Conservation (phyloP, 345 rosid genomes). For the Zanthoxylum bungeanum region DNA sequence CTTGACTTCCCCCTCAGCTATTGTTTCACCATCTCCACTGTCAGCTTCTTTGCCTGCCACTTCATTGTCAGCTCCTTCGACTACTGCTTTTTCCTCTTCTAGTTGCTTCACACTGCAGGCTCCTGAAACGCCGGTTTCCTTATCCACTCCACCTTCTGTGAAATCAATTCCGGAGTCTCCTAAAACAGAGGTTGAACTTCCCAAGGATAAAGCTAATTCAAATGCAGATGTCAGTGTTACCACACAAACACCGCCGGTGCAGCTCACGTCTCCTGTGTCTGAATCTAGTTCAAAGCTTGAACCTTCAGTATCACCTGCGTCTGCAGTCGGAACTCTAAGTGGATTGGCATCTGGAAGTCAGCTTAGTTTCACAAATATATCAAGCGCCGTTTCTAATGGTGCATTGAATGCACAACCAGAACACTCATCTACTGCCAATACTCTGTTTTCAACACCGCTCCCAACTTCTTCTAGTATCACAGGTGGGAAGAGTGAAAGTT, state of each 20-base stretch:
- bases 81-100: conserved; percentile 29
- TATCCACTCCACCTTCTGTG: conserved; percentile 22
- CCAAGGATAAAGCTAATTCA: conserved; percentile 17
- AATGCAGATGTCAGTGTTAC: conserved; percentile 29
- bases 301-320: conserved; percentile 33
- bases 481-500: conserved; percentile 40
- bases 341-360: conserved; percentile 39
- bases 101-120: conserved; percentile 30
- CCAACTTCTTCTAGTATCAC: conserved; percentile 34
- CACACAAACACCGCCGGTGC: conserved; percentile 28
- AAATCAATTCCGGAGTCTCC: conserved; percentile 32
- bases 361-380: conserved; percentile 26
- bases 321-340: conserved; percentile 32
- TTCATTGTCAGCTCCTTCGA: conserved; percentile 22
- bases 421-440: conserved; percentile 29
- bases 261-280: conserved; percentile 23
- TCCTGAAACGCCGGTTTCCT: conserved; percentile 25
- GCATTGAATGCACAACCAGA: conserved; percentile 42
- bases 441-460: conserved; percentile 28
- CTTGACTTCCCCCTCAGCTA: conserved; percentile 21
- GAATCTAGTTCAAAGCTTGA: conserved; percentile 40
- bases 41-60: conserved; percentile 28
- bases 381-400: conserved; percentile 34
- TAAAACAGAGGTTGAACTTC: conserved; percentile 36
- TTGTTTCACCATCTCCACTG: conserved; percentile 15